phyloP scores from a whole-genome alignment of 495 filamentous ascomycete species.

The Neurospora sp. region DNA sequence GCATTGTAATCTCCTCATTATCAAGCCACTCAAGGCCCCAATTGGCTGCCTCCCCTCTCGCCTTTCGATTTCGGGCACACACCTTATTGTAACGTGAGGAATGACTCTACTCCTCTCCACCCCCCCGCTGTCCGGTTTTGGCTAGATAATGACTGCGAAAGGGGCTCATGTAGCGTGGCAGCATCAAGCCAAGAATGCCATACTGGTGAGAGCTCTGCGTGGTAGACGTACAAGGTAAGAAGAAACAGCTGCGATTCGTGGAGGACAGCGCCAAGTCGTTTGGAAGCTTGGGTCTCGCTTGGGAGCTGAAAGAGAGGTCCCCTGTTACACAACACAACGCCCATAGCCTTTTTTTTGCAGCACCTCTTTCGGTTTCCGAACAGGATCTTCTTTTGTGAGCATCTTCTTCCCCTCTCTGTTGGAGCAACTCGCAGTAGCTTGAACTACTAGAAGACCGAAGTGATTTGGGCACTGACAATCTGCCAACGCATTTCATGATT shows the following conservation, averaged over 20 bases:
- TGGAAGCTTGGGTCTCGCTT: not conserved
- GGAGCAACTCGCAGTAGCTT: not conserved
- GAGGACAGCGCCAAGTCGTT: not conserved
- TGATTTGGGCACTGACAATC: not conserved
- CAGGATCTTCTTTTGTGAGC: not conserved
- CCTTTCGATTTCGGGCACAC: not conserved
- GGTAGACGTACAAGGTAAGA: not conserved
- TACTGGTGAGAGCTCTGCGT: not conserved
- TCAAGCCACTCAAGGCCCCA: not conserved
- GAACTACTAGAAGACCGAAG: not conserved
- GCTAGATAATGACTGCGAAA: not conserved
- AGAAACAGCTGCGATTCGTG: not conserved
- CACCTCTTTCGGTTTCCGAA: not conserved
- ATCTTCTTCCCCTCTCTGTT: not conserved
- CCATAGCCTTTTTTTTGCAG: not conserved
- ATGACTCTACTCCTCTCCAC: not conserved
- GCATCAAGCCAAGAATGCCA: not conserved
- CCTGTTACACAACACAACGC: not conserved
- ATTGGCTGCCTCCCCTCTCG: not conserved
- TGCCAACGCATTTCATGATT: not conserved
- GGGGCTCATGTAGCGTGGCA: not conserved
- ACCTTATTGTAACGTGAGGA: not conserved
- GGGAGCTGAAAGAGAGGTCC: not conserved
- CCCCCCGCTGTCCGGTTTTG: not conserved
- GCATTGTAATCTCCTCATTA: not conserved